Evolutionary conservation across 352 stramenopile genomes (phyloP).

Genomic region (Phytopythium kandeliae): DNA sequence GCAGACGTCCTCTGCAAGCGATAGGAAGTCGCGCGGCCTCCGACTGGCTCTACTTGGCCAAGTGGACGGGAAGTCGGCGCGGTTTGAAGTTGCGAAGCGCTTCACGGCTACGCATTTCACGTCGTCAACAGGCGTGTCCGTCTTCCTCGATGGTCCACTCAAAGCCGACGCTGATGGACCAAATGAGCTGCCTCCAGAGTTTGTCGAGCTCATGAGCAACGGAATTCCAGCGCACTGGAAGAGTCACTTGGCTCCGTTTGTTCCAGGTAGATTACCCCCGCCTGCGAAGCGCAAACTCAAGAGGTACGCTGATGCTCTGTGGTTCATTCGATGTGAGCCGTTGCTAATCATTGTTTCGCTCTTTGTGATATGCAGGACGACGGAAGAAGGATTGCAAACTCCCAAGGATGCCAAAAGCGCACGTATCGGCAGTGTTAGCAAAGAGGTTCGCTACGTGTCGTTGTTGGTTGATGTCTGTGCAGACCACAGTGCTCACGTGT

Average conservation of each 20-base stretch:
- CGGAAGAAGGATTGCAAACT: no score
- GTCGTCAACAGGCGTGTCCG: conserved; percentile 26
- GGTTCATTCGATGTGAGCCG: not conserved
- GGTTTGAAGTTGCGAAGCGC: conserved; percentile 37
- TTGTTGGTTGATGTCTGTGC: no score
- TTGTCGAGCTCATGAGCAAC: conserved; percentile 44
- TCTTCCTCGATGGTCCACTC: conserved; percentile 34
- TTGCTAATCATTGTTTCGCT: not conserved
- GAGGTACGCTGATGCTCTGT: not conserved
- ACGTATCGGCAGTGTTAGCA: no score
- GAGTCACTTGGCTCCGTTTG: conserved; percentile 19
- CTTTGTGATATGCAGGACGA: no score
- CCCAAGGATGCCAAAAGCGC: no score
- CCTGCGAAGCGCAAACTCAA: not conserved
- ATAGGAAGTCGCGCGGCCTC: conserved; percentile 5
- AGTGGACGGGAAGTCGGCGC: conserved; percentile 12
- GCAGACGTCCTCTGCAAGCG: not conserved
- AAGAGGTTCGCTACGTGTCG: no score
- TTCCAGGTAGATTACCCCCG: not conserved
- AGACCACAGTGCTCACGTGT: no score
- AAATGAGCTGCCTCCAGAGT: conserved; percentile 24
- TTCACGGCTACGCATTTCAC: conserved; percentile 35
- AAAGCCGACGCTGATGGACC: conserved; percentile 27
- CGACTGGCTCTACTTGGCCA: conserved; percentile 22
- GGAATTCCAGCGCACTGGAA: conserved; percentile 50